phyloP scores from a whole-genome alignment of 768 basidiomycete species.

The Mycena polygramma region DNA sequence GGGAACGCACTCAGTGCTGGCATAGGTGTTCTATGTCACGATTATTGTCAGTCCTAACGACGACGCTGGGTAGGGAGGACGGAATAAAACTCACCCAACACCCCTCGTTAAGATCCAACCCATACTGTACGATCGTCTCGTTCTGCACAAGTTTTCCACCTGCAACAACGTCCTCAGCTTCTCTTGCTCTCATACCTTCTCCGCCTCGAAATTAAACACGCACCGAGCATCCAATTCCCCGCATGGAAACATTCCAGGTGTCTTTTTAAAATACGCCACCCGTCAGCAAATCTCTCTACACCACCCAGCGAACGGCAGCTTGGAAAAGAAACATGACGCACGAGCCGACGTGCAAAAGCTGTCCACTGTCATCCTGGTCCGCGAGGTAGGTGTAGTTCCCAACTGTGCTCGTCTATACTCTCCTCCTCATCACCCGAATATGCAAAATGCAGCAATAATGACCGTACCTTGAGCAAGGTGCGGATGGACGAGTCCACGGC shows the following conservation, averaged over 20 bases:
- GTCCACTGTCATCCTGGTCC: constrained; percentile 63
- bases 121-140: constrained; percentile 74
- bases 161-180: no score
- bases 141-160: constrained; percentile 76
- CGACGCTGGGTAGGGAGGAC: no score
- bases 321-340: neutral
- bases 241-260: constrained; percentile 77
- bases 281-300: no score
- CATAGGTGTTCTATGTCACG: constrained; percentile 69
- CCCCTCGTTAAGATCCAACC: constrained; percentile 72
- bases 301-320: no score
- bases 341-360: constrained; percentile 73
- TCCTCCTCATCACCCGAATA: no score
- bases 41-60: neutral
- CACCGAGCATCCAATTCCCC: neutral
- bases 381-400: constrained; percentile 74
- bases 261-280: neutral
- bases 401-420: constrained; percentile 72
- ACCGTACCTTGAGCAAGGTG: constrained; percentile 63
- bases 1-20: constrained; percentile 69
- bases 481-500: constrained; percentile 81
- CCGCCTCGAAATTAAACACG: no score
- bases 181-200: no score
- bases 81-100: constrained; percentile 62
- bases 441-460: constrained; percentile 24